A percentile compares a stretch with the other conserved stretches of the same genome.
Evolutionary conservation across 2,329 filamentous ascomycete species (phyloP).

Genomic region (Bretziella fagacearum): DNA sequence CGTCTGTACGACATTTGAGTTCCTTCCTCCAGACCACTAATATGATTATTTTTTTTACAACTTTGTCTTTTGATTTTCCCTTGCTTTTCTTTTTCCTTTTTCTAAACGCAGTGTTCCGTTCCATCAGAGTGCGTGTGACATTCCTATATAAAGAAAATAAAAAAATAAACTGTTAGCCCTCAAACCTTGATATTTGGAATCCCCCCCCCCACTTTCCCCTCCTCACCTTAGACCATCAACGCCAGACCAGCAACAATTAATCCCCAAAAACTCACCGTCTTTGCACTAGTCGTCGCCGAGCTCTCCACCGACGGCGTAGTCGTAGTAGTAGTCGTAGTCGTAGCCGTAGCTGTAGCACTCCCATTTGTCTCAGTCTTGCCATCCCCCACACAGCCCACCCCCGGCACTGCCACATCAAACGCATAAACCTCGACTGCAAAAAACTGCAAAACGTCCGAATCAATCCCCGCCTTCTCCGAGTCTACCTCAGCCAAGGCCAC

Average conservation of each 20-base stretch:
- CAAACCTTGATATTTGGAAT: not conserved
- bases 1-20: too few species aligned
- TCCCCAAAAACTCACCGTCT: not conserved
- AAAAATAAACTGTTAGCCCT: too few species aligned
- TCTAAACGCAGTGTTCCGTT: slow-evolving; percentile 23
- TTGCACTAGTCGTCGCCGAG: slow-evolving; percentile 27
- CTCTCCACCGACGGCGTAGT: slow-evolving; percentile 20
- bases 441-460: slow-evolving; percentile 48
- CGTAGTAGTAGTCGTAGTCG: slow-evolving; percentile 14
- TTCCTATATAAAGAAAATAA: slow-evolving; percentile 35
- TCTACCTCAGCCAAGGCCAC: slow-evolving; percentile 32
- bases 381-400: slow-evolving; percentile 42
- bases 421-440: slow-evolving; percentile 54
- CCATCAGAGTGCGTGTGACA: slow-evolving; percentile 27
- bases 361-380: not conserved
- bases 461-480: slow-evolving; percentile 32
- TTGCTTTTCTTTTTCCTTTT: not conserved
- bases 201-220: not conserved
- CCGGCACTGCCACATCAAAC: slow-evolving; percentile 45
- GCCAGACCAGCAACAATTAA: not conserved
- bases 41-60: not conserved
- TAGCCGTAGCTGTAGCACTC: slow-evolving; percentile 15
- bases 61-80: not conserved
- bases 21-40: too few species aligned
- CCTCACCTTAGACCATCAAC: not conserved